A percentile compares a stretch with the other conserved stretches of the same genome.
phyloP scores from a whole-genome alignment of 2,329 filamentous ascomycete species.

The Pseudocercospora fijiensis region DNA sequence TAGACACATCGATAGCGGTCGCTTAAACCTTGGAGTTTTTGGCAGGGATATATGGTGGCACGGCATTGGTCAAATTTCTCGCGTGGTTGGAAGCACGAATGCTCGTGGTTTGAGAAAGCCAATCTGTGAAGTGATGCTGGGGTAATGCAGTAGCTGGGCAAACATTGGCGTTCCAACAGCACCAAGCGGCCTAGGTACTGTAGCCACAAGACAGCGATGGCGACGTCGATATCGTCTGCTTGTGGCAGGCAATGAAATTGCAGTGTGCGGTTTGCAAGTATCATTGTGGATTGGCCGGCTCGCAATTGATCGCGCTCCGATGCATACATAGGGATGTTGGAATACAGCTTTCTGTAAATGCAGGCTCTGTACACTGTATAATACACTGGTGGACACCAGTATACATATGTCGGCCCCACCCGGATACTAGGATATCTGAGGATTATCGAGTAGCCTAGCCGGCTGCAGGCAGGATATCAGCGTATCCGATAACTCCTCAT shows the following conservation, averaged over 20 bases:
- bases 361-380: too few species aligned
- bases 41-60: neutral
- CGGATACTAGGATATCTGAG: too few species aligned
- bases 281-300: neutral
- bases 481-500: too few species aligned
- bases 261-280: neutral
- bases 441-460: too few species aligned
- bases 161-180: neutral
- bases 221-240: neutral
- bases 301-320: neutral
- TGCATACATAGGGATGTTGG: too few species aligned
- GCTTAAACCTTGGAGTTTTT: too few species aligned
- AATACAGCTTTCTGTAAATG: too few species aligned
- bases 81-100: neutral
- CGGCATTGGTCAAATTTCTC: too few species aligned
- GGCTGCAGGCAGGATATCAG: too few species aligned
- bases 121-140: neutral
- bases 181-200: neutral
- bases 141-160: constrained; percentile 1
- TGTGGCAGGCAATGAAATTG: neutral
- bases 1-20: neutral
- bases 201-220: neutral
- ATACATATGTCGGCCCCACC: too few species aligned
- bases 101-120: neutral
- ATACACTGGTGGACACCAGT: too few species aligned